Evolutionary conservation across 2,329 filamentous ascomycete genomes (phyloP).

Genomic region (Phialophora verrucosa): DNA sequence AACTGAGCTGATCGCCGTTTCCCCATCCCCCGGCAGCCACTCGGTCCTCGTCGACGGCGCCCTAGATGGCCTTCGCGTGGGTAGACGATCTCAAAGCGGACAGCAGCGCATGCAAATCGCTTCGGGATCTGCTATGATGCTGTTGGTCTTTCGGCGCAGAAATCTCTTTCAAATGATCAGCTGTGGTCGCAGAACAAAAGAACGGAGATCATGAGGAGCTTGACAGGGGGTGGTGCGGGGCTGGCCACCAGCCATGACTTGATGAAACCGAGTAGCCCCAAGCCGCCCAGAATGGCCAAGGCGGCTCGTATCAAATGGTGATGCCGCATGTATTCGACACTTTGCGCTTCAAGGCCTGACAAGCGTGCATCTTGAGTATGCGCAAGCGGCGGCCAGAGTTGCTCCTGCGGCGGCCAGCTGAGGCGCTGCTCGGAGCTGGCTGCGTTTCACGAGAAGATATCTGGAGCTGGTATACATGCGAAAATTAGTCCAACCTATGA

Average conservation of each 20-base stretch:
- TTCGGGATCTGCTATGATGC: not conserved
- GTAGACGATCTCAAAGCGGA: not conserved
- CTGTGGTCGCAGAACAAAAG: not conserved
- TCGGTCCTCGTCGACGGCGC: not conserved
- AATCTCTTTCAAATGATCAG: not conserved
- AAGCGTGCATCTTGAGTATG: no score
- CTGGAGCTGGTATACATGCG: not conserved
- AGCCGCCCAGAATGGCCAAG: not conserved
- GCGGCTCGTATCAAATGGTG: not conserved
- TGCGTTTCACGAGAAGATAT: not conserved
- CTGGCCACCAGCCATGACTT: not conserved
- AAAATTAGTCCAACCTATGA: not conserved
- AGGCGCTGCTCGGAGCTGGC: not conserved
- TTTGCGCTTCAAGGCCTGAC: not conserved
- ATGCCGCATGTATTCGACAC: no score
- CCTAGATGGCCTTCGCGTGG: not conserved
- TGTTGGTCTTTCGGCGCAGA: not conserved
- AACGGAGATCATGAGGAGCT: not conserved
- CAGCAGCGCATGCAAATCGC: not conserved
- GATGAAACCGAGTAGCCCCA: not conserved
- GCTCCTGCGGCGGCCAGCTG: no score
- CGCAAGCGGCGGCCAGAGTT: not conserved
- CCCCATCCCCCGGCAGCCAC: not conserved
- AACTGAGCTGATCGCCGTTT: not conserved
- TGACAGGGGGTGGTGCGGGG: not conserved